Conservation (phyloP, 2,329 filamentous ascomycete species). For the Cadophora sp. region DNA sequence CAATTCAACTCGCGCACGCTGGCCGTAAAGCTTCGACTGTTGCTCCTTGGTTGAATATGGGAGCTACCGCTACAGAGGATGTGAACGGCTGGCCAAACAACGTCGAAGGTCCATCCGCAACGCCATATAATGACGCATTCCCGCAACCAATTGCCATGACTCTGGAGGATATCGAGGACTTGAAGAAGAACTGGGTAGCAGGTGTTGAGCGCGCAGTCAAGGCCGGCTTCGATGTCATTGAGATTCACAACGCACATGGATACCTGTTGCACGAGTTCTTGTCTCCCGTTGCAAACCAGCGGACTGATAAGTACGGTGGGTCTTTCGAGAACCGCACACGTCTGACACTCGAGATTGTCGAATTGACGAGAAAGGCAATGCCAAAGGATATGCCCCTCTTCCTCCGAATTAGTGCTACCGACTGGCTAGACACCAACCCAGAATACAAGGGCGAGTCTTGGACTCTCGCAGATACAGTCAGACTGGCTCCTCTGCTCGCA, state of each 20-base stretch:
- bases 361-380: constrained; percentile 66
- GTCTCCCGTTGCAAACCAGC: constrained; percentile 71
- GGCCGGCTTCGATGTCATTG: constrained; percentile 75
- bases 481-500: constrained; percentile 68
- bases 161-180: constrained; percentile 67
- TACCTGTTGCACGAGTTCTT: constrained; percentile 77
- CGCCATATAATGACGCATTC: constrained; percentile 67
- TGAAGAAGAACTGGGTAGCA: constrained; percentile 68
- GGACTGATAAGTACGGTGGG: constrained; percentile 72
- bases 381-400: constrained; percentile 75
- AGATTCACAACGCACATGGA: constrained; percentile 82
- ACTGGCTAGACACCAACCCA: constrained; percentile 72
- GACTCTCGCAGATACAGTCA: constrained; percentile 68
- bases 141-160: constrained; percentile 72
- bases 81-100: constrained; percentile 63
- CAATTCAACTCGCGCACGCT: constrained; percentile 82
- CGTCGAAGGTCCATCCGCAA: constrained; percentile 57
- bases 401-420: constrained; percentile 74
- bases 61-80: constrained; percentile 57
- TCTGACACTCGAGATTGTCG: constrained; percentile 70
- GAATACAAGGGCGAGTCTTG: constrained; percentile 65
- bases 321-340: constrained; percentile 75
- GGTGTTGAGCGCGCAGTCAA: constrained; percentile 65
- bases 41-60: constrained; percentile 66
- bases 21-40: constrained; percentile 71